These are phyloP conservation scores for Neocallimastix lanati DNA, from an alignment of 192 early-diverging fungal species.

Conservation along the genomic window DNA sequence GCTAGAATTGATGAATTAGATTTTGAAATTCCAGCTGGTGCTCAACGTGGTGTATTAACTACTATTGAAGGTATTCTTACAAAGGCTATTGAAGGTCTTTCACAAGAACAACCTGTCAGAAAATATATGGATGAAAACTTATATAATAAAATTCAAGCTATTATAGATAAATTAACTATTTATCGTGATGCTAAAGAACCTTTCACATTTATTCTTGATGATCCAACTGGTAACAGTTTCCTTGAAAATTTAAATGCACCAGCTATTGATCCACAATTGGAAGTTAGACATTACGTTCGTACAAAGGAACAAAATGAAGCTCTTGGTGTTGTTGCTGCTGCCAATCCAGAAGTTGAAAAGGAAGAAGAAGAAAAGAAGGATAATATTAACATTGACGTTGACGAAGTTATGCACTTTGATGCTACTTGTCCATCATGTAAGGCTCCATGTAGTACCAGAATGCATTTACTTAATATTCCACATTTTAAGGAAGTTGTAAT, in stretches of 20 bases:
- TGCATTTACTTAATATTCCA: slow-evolving; percentile 81
- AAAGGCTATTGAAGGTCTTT: slow-evolving; percentile 63
- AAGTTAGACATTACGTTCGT: slow-evolving; percentile 40
- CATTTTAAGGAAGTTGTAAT: slow-evolving; percentile 93
- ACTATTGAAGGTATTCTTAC: slow-evolving; percentile 74
- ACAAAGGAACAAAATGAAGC: slow-evolving; percentile 60
- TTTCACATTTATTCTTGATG: slow-evolving; percentile 68
- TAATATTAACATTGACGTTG: slow-evolving; percentile 32
- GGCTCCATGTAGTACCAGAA: slow-evolving; percentile 59
- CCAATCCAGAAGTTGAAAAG: slow-evolving; percentile 26
- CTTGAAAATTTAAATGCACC: slow-evolving; percentile 65
- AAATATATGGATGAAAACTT: slow-evolving; percentile 42
- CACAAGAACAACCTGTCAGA: slow-evolving; percentile 53
- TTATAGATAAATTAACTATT: slow-evolving; percentile 41
- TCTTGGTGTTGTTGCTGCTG: slow-evolving; percentile 40
- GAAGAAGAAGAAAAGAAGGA: slow-evolving; percentile 16
- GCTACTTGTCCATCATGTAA: slow-evolving; percentile 73
- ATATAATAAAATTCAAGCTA: slow-evolving; percentile 54
- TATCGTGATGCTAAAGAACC: slow-evolving; percentile 29
- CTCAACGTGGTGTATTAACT: slow-evolving; percentile 61
- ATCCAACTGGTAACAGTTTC: slow-evolving; percentile 82
- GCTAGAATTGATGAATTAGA: slow-evolving; percentile 69
- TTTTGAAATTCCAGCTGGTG: slow-evolving; percentile 64
- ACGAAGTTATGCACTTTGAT: slow-evolving; percentile 63
- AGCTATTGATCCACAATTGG: slow-evolving; percentile 49